Evolutionary conservation across 208 protist species (phyloP).

Genomic region (Vickermania spadyakhi): DNA sequence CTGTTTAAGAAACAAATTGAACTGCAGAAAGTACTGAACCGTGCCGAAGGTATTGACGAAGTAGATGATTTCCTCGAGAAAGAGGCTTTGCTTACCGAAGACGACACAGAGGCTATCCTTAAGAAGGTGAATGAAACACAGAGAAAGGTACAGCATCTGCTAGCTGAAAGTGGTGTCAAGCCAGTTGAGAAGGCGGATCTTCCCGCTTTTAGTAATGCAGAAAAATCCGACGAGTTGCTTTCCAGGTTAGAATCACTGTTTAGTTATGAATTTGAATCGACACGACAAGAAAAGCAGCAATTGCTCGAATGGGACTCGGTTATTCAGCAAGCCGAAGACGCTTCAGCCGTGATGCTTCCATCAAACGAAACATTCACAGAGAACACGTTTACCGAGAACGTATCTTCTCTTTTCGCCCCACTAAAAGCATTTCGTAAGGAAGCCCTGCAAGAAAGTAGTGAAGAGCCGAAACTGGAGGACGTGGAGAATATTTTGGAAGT

Average conservation of each 20-base stretch:
- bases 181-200: no score
- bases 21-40: background rate
- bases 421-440: background rate
- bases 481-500: conserved; percentile 24
- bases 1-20: background rate
- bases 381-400: no score
- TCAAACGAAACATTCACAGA: no score
- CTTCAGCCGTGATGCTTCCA: background rate
- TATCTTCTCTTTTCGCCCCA: background rate
- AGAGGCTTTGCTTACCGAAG: background rate
- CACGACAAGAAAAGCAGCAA: conserved; percentile 12
- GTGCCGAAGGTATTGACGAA: background rate
- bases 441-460: background rate
- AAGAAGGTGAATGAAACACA: background rate
- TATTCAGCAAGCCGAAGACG: conserved; percentile 8
- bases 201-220: no score
- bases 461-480: conserved; percentile 11
- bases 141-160: background rate
- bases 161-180: background rate
- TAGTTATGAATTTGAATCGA: conserved; percentile 52
- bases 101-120: background rate
- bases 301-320: conserved; percentile 24
- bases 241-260: conserved; percentile 25
- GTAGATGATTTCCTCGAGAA: conserved; percentile 2
- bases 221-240: no score